Percentiles rank a stretch among this genome's conserved stretches.
These are phyloP conservation scores for Alternaria triticimaculans DNA, from an alignment of 2,329 filamentous ascomycete genomes.

Conservation along the genomic window DNA sequence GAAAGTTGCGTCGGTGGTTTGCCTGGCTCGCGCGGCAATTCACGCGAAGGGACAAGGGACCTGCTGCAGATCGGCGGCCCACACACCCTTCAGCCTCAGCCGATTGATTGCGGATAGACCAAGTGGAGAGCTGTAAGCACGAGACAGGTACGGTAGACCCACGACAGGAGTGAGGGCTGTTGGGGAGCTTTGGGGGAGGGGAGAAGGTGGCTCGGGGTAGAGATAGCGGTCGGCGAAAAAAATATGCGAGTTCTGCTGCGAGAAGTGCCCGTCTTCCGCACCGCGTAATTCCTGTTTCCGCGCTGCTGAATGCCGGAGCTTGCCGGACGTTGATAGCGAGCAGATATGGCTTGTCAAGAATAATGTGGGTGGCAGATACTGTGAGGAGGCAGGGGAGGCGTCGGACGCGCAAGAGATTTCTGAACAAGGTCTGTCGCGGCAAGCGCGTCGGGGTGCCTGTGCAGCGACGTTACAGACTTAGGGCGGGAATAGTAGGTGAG, in stretches of 20 bases:
- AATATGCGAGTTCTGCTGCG: conserved; percentile 29
- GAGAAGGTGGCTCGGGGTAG: conserved; percentile 19
- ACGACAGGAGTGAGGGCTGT: conserved; percentile 26
- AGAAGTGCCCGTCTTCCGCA: conserved; percentile 35
- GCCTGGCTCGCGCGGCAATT: conserved; percentile 40
- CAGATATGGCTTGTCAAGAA: conserved; percentile 11
- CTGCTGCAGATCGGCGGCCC: conserved; percentile 45
- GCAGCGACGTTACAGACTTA: conserved; percentile 20
- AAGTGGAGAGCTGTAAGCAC: conserved; percentile 44
- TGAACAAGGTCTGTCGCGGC: conserved; percentile 26
- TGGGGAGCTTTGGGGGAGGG: conserved; percentile 25
- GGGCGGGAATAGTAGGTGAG: conserved; percentile 12
- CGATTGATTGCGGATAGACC: conserved; percentile 42
- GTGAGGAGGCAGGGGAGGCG: conserved; percentile 17
- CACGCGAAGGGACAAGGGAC: conserved; percentile 44
- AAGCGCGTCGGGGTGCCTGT: conserved; percentile 27
- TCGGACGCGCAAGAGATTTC: conserved; percentile 22
- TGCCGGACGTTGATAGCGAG: conserved; percentile 24
- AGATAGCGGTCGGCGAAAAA: conserved; percentile 33
- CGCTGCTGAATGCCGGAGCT: conserved; percentile 33
- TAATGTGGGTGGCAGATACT: conserved; percentile 5
- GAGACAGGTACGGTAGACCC: conserved; percentile 42
- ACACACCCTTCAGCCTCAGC: conserved; percentile 46
- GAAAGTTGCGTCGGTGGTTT: conserved; percentile 28
- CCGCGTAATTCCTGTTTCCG: conserved; percentile 29